Percentiles rank a stretch among this genome's conserved stretches.
These are phyloP conservation scores for Eucalyptus rudis DNA, from an alignment of 345 rosid genomes.

Conservation along the genomic window DNA sequence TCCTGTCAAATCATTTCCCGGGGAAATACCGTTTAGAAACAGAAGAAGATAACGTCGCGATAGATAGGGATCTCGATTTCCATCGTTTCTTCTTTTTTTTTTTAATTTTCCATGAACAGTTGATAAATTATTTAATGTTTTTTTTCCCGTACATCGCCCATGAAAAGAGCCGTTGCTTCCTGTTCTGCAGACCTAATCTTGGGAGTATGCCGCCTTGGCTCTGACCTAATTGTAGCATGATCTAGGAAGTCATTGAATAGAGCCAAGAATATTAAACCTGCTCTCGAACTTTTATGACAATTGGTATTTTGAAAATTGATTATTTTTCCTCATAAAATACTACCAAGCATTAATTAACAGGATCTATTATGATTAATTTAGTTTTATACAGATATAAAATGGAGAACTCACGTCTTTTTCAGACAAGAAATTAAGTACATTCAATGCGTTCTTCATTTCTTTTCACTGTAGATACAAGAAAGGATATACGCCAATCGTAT, in stretches of 20 bases:
- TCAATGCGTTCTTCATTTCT: neutral
- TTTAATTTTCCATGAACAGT: neutral
- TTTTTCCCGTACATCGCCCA: neutral
- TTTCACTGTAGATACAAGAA: neutral
- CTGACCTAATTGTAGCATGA: neutral
- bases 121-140: neutral
- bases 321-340: neutral
- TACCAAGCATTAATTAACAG: neutral
- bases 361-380: neutral
- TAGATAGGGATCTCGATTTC: neutral
- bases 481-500: neutral
- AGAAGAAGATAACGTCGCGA: neutral
- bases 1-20: neutral
- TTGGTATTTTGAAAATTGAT: neutral
- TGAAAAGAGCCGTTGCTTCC: neutral
- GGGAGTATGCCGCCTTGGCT: neutral
- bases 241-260: neutral
- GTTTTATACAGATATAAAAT: neutral
- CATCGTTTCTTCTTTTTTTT: rapidly evolving
- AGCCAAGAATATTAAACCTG: neutral
- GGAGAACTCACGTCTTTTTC: neutral
- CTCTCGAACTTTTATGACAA: neutral
- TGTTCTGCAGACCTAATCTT: neutral
- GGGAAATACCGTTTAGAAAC: neutral
- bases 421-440: neutral